A percentile compares a stretch with the other conserved stretches of the same genome.
Conservation (phyloP, 352 stramenopile genomes). For the Pythium biforme region DNA sequence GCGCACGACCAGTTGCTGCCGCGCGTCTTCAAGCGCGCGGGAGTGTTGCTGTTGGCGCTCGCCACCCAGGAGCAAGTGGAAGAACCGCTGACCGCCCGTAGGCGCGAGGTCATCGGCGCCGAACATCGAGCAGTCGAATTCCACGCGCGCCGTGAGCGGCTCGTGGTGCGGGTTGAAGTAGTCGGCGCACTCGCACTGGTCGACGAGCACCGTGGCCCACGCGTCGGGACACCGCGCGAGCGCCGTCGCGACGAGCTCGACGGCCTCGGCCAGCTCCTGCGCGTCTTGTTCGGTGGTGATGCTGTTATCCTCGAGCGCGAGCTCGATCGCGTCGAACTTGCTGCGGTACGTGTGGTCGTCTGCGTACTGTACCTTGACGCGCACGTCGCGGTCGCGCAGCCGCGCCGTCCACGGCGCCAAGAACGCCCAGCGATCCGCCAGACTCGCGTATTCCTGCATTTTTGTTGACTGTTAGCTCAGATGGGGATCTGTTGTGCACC, state of each 20-base stretch:
- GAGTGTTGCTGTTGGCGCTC: background rate
- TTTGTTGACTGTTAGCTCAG: background rate
- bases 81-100: background rate
- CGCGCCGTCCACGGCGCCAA: slow-evolving; percentile 19
- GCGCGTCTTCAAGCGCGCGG: background rate
- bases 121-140: slow-evolving; percentile 10
- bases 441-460: slow-evolving; percentile 17
- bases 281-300: background rate
- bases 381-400: slow-evolving; percentile 11
- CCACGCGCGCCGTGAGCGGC: slow-evolving; percentile 5
- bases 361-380: slow-evolving; percentile 3
- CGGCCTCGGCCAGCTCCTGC: slow-evolving; percentile 4
- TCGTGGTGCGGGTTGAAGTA: slow-evolving; percentile 17
- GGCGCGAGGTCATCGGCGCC: background rate
- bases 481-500: background rate
- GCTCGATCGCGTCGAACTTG: slow-evolving; percentile 17
- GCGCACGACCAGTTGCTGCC: background rate
- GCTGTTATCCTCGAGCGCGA: slow-evolving; percentile 8
- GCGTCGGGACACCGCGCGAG: slow-evolving; percentile 7
- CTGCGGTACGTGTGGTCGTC: slow-evolving; percentile 12
- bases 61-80: background rate
- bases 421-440: slow-evolving; percentile 17
- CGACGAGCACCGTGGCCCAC: slow-evolving; percentile 10
- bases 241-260: slow-evolving; percentile 22
- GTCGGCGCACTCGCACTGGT: slow-evolving; percentile 11